Base-by-base conservation (phyloP, 164 flowering plant species). In the Aristolochia contorta region DNA sequence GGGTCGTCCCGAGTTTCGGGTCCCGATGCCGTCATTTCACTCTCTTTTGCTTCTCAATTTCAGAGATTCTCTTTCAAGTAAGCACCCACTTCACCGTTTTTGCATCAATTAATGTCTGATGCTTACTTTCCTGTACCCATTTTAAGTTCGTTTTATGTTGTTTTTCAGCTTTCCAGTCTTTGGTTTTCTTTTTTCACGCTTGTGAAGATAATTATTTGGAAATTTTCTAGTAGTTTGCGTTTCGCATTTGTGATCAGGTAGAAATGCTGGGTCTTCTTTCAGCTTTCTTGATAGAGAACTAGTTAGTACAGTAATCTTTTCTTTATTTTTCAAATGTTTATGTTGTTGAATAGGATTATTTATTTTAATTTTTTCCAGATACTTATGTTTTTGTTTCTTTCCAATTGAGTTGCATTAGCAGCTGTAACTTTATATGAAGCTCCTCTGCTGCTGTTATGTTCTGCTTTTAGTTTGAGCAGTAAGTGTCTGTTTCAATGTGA, bases 11-110 rank as follows among this genome's bases (percentile, higher is more conserved):
- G 41, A 47, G 62, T 47, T 47, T 59, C 16, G 0, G 70, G 45
- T 66, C 52, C 72, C 0, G 64, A 63, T 4, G 16, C 23, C 56
- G 22, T 33, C 30, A 63, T 63, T 71, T 70, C 78, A 50, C 6
- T 81, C 54, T 79, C 78, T 27, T 78, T 79, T 70, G 64, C 78
- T 12, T 74, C 80, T 56, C 72, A 58, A 16, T 50, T 74, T 43
- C 79, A 22, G 18, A 23, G 48, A 43, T 60, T 63, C 65, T 56
- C 78, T 3, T 50, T 66, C 74, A 79, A 72, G 85, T 81, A 71
- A 68, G 71, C 45, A 41, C n/a, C 19, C 27, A 23, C 41, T 10
- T 9, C 56, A 19, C 18, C 37, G 18, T 12, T 20, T 13, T 14
- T 22, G 12, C 21, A 4, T 16, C 12, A 1, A 14, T 14, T 14